Evolutionary conservation across 164 flowering plant genomes (phyloP).

Genomic region (Santalum album): DNA sequence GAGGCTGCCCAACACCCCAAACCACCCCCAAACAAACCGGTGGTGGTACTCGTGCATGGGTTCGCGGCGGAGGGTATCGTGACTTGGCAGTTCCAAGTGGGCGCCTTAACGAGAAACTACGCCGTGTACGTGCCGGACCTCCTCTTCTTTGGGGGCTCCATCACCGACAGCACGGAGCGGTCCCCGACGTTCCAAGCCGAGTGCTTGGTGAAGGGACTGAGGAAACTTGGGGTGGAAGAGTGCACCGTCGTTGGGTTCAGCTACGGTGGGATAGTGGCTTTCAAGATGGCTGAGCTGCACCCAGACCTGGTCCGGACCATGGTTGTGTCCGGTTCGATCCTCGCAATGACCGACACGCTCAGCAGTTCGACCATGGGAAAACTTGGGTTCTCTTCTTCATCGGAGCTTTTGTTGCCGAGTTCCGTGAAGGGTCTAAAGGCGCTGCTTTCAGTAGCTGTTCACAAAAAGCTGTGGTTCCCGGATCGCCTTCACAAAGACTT

Average conservation of each 20-base stretch:
- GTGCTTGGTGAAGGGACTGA: slow-evolving; percentile 41
- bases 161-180: slow-evolving; percentile 36
- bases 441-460: slow-evolving; percentile 49
- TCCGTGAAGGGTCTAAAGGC: slow-evolving; percentile 67
- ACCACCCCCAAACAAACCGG: slow-evolving; percentile 35
- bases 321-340: slow-evolving; percentile 65
- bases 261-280: slow-evolving; percentile 85
- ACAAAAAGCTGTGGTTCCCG: slow-evolving; percentile 75
- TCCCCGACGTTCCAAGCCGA: slow-evolving; percentile 67
- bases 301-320: slow-evolving; percentile 51
- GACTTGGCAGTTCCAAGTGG: slow-evolving; percentile 86
- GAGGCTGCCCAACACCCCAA: not conserved
- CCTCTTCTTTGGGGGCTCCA: slow-evolving; percentile 67
- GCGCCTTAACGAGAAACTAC: slow-evolving; percentile 51
- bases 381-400: slow-evolving; percentile 58
- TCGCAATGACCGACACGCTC: slow-evolving; percentile 61
- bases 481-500: slow-evolving; percentile 50
- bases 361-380: slow-evolving; percentile 23
- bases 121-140: slow-evolving; percentile 72
- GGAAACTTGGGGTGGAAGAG: slow-evolving; percentile 47
- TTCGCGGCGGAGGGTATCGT: slow-evolving; percentile 82
- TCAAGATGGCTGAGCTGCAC: slow-evolving; percentile 54
- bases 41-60: slow-evolving; percentile 62
- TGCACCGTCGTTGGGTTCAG: slow-evolving; percentile 71
- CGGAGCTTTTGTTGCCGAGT: slow-evolving; percentile 58